Evolutionary conservation across 129 eudicot species (phyloP).

Genomic region (Artemisia argyi): DNA sequence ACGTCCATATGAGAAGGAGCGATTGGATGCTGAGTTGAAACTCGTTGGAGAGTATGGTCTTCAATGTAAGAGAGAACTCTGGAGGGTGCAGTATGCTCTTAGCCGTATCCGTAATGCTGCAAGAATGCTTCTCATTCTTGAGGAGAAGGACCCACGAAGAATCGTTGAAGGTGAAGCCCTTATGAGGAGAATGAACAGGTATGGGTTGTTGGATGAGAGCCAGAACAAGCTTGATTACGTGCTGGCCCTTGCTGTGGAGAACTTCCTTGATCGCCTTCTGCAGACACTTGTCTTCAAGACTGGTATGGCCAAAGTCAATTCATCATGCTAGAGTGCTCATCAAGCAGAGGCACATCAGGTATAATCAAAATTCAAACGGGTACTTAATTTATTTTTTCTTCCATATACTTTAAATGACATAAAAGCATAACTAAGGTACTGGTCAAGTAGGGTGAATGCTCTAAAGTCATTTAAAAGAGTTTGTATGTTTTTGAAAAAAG

Average conservation of each 20-base stretch:
- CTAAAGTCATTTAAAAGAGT: too few relatives aligned
- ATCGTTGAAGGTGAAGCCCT: constrained; percentile 86
- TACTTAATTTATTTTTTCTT: background rate
- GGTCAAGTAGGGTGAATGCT: too few relatives aligned
- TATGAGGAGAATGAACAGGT: constrained; percentile 73
- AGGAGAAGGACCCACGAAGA: constrained; percentile 81
- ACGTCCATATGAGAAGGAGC: constrained; percentile 84
- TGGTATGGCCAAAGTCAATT: constrained; percentile 87
- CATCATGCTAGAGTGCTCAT: constrained; percentile 86
- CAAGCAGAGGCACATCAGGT: constrained; percentile 90
- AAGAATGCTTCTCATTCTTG: constrained; percentile 74
- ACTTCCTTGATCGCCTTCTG: constrained; percentile 72
- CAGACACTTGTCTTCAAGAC: constrained; percentile 79
- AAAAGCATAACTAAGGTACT: background rate
- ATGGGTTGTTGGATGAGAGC: constrained; percentile 66
- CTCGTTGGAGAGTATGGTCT: constrained; percentile 82
- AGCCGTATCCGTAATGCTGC: constrained; percentile 78
- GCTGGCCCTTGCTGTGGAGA: constrained; percentile 77
- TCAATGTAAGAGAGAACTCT: constrained; percentile 76
- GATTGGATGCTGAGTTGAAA: constrained; percentile 72
- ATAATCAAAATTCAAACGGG: background rate
- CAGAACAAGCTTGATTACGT: constrained; percentile 86
- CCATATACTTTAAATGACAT: background rate
- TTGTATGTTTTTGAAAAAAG: too few relatives aligned
- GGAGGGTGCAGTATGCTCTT: constrained; percentile 83